A percentile compares a stretch with the other conserved stretches of the same genome.
These are phyloP conservation scores for Coniochaeta sp. DNA, from an alignment of 2,329 filamentous ascomycete species.

Conservation along the genomic window DNA sequence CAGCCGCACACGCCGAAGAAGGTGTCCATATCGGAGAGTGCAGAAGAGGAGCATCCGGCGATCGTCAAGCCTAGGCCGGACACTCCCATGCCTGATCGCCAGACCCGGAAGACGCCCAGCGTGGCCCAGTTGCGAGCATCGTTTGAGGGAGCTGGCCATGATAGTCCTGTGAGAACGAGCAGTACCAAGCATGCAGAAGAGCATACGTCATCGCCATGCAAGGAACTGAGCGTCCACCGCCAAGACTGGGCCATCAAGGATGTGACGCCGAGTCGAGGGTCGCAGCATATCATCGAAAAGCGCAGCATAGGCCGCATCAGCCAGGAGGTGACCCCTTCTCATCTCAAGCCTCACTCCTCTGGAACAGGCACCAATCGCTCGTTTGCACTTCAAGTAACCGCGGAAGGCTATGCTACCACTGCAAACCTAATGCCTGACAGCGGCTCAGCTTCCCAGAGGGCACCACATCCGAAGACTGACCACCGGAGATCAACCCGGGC, in stretches of 20 bases:
- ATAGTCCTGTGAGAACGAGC: neutral
- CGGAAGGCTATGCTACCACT: neutral
- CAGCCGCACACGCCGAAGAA: neutral
- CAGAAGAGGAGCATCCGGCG: neutral
- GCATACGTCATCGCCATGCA: neutral
- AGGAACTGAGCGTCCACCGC: neutral
- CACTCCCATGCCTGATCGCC: neutral
- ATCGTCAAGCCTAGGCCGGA: neutral
- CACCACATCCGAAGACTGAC: neutral
- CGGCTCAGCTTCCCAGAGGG: neutral
- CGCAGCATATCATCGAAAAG: neutral
- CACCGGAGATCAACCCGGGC: neutral
- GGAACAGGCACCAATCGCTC: neutral
- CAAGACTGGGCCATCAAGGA: neutral
- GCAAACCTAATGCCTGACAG: neutral
- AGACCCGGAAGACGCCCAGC: conserved; percentile 9
- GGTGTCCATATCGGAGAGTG: neutral
- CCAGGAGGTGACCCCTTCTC: neutral
- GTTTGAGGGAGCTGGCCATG: conserved; percentile 17
- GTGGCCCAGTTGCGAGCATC: conserved; percentile 26
- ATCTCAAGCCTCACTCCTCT: neutral
- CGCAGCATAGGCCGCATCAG: neutral
- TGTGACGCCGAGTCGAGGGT: neutral
- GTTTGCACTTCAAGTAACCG: neutral
- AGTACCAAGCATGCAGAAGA: neutral